phyloP scores from a whole-genome alignment of 305 asterid genomes.

The Fraxinus greggii region DNA sequence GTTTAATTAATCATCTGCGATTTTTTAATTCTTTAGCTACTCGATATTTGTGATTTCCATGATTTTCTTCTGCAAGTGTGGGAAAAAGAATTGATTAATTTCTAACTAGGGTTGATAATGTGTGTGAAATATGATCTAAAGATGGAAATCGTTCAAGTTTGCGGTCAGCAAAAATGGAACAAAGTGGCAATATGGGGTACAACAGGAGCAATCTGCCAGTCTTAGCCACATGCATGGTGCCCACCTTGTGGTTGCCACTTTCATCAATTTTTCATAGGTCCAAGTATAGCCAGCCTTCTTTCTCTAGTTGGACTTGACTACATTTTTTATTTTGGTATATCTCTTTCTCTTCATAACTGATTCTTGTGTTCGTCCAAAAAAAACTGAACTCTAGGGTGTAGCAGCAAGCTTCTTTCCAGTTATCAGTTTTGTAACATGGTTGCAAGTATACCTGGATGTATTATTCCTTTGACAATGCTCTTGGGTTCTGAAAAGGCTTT shows the following conservation, averaged over 20 bases:
- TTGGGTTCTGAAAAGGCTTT: slow-evolving; percentile 52
- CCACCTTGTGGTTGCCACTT: slow-evolving; percentile 86
- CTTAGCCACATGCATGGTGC: slow-evolving; percentile 75
- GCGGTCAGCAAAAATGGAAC: too few species aligned
- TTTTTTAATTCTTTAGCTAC: too few species aligned
- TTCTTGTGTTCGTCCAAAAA: slow-evolving; percentile 54
- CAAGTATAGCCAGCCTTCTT: slow-evolving; percentile 85
- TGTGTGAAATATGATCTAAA: too few species aligned
- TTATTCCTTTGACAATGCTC: slow-evolving; percentile 48
- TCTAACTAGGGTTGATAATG: too few species aligned
- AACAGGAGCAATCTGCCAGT: too few species aligned
- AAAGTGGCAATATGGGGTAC: too few species aligned
- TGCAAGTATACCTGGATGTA: slow-evolving; percentile 57
- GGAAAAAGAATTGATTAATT: too few species aligned
- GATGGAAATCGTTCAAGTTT: too few species aligned
- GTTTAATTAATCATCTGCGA: too few species aligned
- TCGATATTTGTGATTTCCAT: too few species aligned
- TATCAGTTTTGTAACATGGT: slow-evolving; percentile 75
- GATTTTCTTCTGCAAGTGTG: too few species aligned
- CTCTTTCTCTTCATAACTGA: slow-evolving; percentile 85
- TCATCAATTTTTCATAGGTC: slow-evolving; percentile 79
- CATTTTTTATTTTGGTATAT: slow-evolving; percentile 84
- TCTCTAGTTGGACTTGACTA: slow-evolving; percentile 86
- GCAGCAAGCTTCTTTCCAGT: slow-evolving; percentile 62
- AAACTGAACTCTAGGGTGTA: slow-evolving; percentile 24